Evolutionary conservation across 352 stramenopile species (phyloP), one percentile per base, ranked within the genome.

Genomic region (Pythium coloratum): DNA sequence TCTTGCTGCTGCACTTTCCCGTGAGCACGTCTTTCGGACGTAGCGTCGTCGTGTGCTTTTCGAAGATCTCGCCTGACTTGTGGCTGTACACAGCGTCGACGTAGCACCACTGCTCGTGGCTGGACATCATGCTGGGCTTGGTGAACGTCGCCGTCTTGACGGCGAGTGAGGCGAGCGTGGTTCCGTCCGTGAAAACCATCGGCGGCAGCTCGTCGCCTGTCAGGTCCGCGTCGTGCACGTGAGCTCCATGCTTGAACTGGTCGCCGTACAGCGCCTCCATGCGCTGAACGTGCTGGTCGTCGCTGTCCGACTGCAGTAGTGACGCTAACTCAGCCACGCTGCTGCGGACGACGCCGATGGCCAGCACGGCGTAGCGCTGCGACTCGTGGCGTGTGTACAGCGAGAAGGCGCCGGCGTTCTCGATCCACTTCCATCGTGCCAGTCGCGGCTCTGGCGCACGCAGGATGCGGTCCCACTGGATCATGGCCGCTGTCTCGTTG

Each of bases 101-200:
- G 44, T 64, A 75, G 55, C 69, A 75, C 69, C 69, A 75, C 54
- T 71, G 40, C 55, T 75, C 69, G 55, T 69, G 54, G 59, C 33
- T 66, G 18, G 59, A 64, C 4, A 75, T 44, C 69, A 60, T 24
- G 6, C 50, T 57, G 9, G 58, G 6, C 32, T 64, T 64, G 58
- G 28, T 47, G 50, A 75, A 75, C 8, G 63, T 71, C 14, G 56
- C 60, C 7, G 64, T 71, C 55, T 75, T 75, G 46, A 75, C 64
- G 14, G 64, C 55, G 0, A 75, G 47, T 34, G 70, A 46, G 20
- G 50, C 26, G 16, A 73, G 57, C 42, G 38, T 50, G 8, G 55
- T 33, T 13, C 42, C 61, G 20, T 50, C 55, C 0, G 36, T 32
- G 47, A 33, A 47, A n/a, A 62, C 20, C 6, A 44, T 38, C 28